Evolutionary conservation across 2,329 filamentous ascomycete species (phyloP), one percentile per base, ranked within the genome.

Genomic region (Dryadomyces quercus-mongolicae): DNA sequence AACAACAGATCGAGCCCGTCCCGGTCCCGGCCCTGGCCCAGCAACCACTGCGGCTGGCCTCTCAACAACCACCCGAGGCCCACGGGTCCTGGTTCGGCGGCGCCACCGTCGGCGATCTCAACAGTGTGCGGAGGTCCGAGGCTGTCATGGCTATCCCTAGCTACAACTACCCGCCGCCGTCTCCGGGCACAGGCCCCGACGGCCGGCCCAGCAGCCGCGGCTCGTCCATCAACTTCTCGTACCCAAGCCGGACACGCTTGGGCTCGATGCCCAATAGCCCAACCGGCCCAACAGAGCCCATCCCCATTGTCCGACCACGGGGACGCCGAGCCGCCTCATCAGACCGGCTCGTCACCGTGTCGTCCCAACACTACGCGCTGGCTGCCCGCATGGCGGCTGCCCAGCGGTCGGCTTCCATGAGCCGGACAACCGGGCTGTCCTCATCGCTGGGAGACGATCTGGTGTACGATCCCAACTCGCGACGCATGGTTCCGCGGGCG

Each of bases 381-480:
- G 59, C 59, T 54, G 44, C 44, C 44, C 49, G 58, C 21, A 63
- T 66, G 47, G 63, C 61, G 12, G 60, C 60, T 16, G 62, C 61
- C 48, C 57, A 56, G 8, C 59, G 61, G 25, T 60, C 66, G 1
- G 58, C 58, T 3, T 58, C 60, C 9, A 61, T 56, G 10, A 60
- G 60, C 10, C 60, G 59, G 54, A 59, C 62, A 18, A 48, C 43
- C 5, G 52, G 45, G 20, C 56, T 59, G 12, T 64, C 68, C 4
- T 54, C 59, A 2, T 54, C 58, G 6, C 63, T 70, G 45, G 68
- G 73, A 45, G 62, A 74, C 59, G 65, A 69, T 36, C 60, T 86
- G 64, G 76, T 85, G 49, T 82, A 82, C 61, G 81, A 84, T 58
- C 73, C 80, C n/a, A 84, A 84, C 60, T 82, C 82, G 16, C 74